Evolutionary conservation across 176 grass and related monocot species (phyloP).

Genomic region (Bromus sterilis): DNA sequence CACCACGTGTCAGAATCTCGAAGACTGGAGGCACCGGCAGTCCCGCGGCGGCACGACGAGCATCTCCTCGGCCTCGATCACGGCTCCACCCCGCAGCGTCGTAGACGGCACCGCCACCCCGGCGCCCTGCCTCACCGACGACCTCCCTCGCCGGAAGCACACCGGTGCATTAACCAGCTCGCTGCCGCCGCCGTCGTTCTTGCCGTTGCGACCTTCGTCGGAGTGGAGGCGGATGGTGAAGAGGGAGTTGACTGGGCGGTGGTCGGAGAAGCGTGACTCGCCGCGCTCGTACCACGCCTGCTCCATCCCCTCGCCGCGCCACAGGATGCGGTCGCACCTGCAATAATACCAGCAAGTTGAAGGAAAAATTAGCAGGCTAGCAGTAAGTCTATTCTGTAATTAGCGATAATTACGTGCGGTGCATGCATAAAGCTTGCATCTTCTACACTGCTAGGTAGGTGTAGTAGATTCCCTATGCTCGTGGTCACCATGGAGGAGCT

Average conservation of each 20-base stretch:
- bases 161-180: too few relatives aligned
- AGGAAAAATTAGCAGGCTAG: neutral
- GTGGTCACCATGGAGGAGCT: neutral
- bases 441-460: neutral
- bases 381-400: neutral
- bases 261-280: slow-evolving; percentile 85
- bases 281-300: slow-evolving; percentile 67
- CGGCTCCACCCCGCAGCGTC: too few relatives aligned
- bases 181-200: too few relatives aligned
- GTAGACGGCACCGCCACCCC: too few relatives aligned
- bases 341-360: too few relatives aligned
- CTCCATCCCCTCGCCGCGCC: slow-evolving; percentile 72
- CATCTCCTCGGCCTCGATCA: slow-evolving; percentile 51
- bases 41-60: slow-evolving; percentile 19
- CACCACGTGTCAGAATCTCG: slow-evolving; percentile 40
- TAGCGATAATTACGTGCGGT: neutral
- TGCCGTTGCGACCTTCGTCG: too few relatives aligned
- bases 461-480: neutral
- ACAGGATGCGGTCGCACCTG: slow-evolving; percentile 95
- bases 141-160: too few relatives aligned
- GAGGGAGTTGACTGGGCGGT: slow-evolving; percentile 78
- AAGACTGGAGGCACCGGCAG: slow-evolving; percentile 30
- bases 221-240: slow-evolving; percentile 48
- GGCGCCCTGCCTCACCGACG: too few relatives aligned
- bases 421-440: neutral